phyloP scores from a whole-genome alignment of 805 yeast genomes.

The Komagataella populi region DNA sequence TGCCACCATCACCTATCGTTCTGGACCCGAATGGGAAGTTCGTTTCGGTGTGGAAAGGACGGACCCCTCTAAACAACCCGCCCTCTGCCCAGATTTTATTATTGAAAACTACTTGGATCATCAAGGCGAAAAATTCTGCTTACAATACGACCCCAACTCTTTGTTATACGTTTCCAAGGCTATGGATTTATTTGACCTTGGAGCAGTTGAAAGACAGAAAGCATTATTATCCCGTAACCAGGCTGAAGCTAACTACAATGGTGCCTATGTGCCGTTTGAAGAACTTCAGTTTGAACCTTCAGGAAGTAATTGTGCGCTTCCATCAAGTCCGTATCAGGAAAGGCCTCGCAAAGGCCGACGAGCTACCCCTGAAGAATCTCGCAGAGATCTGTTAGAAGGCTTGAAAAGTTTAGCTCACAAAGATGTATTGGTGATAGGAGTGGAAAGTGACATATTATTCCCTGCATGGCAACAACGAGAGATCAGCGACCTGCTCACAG shows the following conservation, averaged over 20 bases:
- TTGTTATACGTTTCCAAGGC: conserved; percentile 81
- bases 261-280: conserved; percentile 11
- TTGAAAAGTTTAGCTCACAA: conserved; percentile 46
- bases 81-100: conserved; percentile 83
- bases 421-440: conserved; percentile 72
- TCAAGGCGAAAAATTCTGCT: conserved; percentile 87
- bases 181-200: conserved; percentile 86
- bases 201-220: conserved; percentile 28
- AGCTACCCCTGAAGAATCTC: conserved; percentile 39
- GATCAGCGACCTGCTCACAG: conserved; percentile 44
- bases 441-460: conserved; percentile 82
- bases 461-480: conserved; percentile 94
- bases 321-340: conserved; percentile 39
- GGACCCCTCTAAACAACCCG: conserved; percentile 67
- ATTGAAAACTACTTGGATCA: conserved; percentile 91
- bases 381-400: conserved; percentile 52
- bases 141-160: conserved; percentile 86
- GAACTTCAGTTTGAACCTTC: conserved; percentile 15
- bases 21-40: conserved; percentile 96
- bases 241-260: conserved; percentile 16
- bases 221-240: conserved; percentile 27
- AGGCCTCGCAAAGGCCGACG: conserved; percentile 28
- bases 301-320: conserved; percentile 25
- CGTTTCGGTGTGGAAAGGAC: conserved; percentile 83
- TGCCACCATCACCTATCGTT: conserved; percentile 86